Conservation (phyloP, 1,284 basidiomycete genomes). For the Moniliella sp. region DNA sequence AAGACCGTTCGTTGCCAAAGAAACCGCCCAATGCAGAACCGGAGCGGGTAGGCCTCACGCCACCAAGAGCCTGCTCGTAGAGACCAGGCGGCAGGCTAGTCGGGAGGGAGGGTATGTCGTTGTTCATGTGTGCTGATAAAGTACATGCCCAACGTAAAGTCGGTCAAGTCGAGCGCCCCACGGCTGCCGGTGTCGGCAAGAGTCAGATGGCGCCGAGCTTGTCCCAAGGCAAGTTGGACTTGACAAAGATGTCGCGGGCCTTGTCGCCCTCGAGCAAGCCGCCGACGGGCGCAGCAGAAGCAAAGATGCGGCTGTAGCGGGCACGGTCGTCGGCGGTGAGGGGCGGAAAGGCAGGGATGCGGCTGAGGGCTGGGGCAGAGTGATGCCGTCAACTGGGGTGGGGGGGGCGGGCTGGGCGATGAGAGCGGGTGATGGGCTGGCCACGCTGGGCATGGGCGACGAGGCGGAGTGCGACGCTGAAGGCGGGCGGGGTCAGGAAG, state of each 20-base stretch:
- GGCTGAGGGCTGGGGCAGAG: too few relatives aligned
- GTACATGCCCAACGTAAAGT: conserved; percentile 80
- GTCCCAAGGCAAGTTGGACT: conserved; percentile 70
- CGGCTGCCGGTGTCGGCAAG: conserved; percentile 82
- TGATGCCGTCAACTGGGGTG: conserved; percentile 55
- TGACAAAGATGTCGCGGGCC: conserved; percentile 75
- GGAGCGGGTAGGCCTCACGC: neutral
- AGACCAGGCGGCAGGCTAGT: conserved; percentile 64
- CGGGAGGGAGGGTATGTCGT: conserved; percentile 50
- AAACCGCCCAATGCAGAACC: conserved; percentile 8
- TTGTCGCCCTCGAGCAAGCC: conserved; percentile 44
- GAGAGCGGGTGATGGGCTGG: conserved; percentile 41
- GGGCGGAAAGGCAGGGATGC: conserved; percentile 3
- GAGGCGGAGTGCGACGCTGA: conserved; percentile 65
- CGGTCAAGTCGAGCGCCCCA: conserved; percentile 68
- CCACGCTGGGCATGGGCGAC: conserved; percentile 75
- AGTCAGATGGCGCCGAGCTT: conserved; percentile 79
- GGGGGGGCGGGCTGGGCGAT: conserved; percentile 45
- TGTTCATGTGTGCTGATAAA: conserved; percentile 73
- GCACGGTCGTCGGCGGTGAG: conserved; percentile 28
- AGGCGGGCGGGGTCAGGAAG: conserved; percentile 36
- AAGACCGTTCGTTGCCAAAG: too few relatives aligned
- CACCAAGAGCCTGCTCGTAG: conserved; percentile 50
- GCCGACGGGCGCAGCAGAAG: conserved; percentile 17
- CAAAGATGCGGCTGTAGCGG: conserved; percentile 31